Evolutionary conservation across 2,329 filamentous ascomycete species (phyloP), one percentile per base, ranked within the genome.

Genomic region (Nemania serpens): DNA sequence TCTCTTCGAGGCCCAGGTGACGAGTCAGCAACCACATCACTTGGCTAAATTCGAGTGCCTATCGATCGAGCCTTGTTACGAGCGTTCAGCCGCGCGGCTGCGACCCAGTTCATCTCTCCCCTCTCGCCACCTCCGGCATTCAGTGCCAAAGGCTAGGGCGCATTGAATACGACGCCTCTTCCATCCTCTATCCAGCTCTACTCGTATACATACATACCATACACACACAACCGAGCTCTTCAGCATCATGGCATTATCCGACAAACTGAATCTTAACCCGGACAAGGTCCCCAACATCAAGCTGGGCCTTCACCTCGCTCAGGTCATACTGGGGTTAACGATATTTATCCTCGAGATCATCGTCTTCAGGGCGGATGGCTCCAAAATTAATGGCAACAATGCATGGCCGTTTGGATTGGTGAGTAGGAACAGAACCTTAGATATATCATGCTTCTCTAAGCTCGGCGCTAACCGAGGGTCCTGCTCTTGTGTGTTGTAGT

Each of bases 351-450:
- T 89, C 61, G 83, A 84, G 66, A 87, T 89, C 67, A 78, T 82
- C 22, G 79, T 88, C 47, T 87, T 88, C 70, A 78, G 78, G 42
- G 76, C 77, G 55, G 72, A 80, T 10, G 72, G 77, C 13, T 76
- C 84, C 5, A 73, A 71, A 18, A 79, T 88, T 64, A 82, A 81
- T 58, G 84, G 85, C 36, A 80, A 84, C 64, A 83, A 84, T 73
- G 85, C 82, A 63, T 89, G 86, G 86, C 82, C 84, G 0, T 88
- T 89, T 65, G 86, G 78, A 66, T 79, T 88, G 75, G 86, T 89
- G 79, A 62, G 84, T 75, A 49, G n/a, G 43, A 52, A 29, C 18
- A 15, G 43, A 52, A 29, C 18, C 37, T 43, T 15, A 49, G 65
- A 63, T 37, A 60, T 53, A 42, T 18, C 34, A 4, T 45, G 36